Evolutionary conservation across 1,284 basidiomycete species (phyloP).

Genomic region (Albatrellus sp.): DNA sequence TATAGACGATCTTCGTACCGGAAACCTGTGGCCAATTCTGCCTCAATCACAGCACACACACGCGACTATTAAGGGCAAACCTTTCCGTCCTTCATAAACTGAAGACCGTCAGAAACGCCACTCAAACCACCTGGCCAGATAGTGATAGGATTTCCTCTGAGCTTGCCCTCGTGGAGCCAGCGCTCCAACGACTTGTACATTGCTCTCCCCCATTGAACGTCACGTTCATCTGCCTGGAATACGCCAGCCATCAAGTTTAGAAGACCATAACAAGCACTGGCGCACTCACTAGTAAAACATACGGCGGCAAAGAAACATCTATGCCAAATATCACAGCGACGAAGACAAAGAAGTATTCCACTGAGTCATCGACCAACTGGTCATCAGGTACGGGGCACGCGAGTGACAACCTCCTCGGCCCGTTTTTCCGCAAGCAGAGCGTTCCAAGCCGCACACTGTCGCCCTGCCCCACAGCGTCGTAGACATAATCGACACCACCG

Average conservation of each 20-base stretch:
- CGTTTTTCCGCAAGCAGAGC: neutral
- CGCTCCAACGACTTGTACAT: neutral
- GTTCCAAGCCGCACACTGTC: no score
- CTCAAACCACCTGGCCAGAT: neutral
- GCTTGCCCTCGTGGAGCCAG: neutral
- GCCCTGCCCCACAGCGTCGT: slow-evolving; percentile 11
- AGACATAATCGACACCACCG: slow-evolving; percentile 11
- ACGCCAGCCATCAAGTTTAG: neutral
- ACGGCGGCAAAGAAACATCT: no score
- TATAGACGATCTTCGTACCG: neutral
- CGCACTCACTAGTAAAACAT: no score
- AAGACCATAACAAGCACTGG: no score
- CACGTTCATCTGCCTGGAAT: neutral
- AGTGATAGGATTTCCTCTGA: neutral
- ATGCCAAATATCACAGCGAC: no score
- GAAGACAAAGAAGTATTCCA: neutral
- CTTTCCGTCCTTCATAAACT: slow-evolving; percentile 1
- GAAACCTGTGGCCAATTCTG: neutral
- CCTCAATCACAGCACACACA: no score
- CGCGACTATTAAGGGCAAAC: neutral
- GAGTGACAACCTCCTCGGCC: neutral
- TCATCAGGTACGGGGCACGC: no score
- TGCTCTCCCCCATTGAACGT: neutral
- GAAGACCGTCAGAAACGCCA: neutral
- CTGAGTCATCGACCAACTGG: neutral